Conservation (phyloP, 164 flowering plant species). For the Stephania cephalantha region DNA sequence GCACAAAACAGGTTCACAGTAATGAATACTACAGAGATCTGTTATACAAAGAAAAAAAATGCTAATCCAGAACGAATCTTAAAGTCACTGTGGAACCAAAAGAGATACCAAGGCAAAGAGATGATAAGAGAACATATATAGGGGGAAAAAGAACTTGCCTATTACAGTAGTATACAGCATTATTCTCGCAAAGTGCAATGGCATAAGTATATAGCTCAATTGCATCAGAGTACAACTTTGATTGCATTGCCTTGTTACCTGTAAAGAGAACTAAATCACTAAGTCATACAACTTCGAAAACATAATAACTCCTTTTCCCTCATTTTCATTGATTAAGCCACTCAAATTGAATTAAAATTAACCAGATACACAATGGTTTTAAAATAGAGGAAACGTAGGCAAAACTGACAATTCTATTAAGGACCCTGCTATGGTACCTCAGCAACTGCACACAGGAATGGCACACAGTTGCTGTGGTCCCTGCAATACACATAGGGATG, state of each 20-base stretch:
- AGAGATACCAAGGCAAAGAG: not conserved
- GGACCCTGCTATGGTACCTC: no score
- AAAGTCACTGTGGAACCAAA: not conserved
- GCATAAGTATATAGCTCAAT: slow-evolving; percentile 77
- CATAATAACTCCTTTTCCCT: not conserved
- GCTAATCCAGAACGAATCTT: not conserved
- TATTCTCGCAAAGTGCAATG: slow-evolving; percentile 64
- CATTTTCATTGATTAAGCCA: not conserved
- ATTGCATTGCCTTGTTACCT: slow-evolving; percentile 89
- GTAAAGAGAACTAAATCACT: slow-evolving; percentile 9
- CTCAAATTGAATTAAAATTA: not conserved
- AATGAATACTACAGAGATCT: not conserved
- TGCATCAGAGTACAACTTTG: slow-evolving; percentile 62
- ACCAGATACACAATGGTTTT: not conserved
- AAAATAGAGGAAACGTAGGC: not conserved
- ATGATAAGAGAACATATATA: not conserved
- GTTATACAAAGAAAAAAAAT: not conserved
- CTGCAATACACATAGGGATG: no score
- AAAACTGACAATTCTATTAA: no score
- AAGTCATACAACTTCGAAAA: not conserved
- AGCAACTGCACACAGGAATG: no score
- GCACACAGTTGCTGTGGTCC: no score
- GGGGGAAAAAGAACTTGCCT: slow-evolving; percentile 35
- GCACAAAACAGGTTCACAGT: not conserved
- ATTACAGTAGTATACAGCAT: slow-evolving; percentile 91